phyloP scores from a whole-genome alignment of 2,329 filamentous ascomycete genomes.

The Xylariales sp. region DNA sequence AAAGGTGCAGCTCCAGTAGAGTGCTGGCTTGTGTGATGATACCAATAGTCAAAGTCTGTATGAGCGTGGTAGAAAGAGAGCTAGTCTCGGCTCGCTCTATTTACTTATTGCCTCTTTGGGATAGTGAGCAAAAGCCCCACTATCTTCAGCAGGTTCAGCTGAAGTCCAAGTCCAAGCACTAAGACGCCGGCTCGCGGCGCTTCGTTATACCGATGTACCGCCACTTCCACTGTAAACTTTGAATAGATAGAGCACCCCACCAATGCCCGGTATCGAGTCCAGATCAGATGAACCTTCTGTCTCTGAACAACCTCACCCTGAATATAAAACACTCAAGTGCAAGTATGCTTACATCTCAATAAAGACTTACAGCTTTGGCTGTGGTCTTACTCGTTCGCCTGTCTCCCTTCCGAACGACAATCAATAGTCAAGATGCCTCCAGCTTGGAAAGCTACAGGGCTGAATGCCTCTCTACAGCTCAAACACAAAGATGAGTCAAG shows the following conservation, averaged over 20 bases:
- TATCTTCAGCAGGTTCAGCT: neutral
- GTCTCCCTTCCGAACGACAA: slow-evolving; percentile 16
- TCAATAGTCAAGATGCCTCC: slow-evolving; percentile 44
- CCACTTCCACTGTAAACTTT: slow-evolving; percentile 2
- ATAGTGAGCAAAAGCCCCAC: neutral
- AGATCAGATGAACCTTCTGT: neutral
- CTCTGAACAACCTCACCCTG: neutral
- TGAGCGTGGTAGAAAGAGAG: too few species aligned
- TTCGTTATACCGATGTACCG: slow-evolving; percentile 2
- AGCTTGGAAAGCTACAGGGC: slow-evolving; percentile 40
- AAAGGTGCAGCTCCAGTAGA: too few species aligned
- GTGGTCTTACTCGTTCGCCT: slow-evolving; percentile 36
- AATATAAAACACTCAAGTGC: slow-evolving; percentile 9
- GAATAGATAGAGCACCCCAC: neutral
- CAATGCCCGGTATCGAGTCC: neutral
- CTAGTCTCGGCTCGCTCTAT: neutral
- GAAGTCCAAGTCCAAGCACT: neutral
- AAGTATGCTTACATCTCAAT: slow-evolving; percentile 43
- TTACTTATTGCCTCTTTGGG: slow-evolving; percentile 8
- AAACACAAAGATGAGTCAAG: slow-evolving; percentile 42
- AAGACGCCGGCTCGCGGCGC: neutral
- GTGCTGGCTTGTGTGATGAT: neutral
- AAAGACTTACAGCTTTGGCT: slow-evolving; percentile 49
- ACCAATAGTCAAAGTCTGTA: too few species aligned
- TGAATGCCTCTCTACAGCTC: slow-evolving; percentile 42